Base-by-base conservation (phyloP, 1,284 basidiomycete genomes). In the Sporisorium iseilematis-ciliati region DNA sequence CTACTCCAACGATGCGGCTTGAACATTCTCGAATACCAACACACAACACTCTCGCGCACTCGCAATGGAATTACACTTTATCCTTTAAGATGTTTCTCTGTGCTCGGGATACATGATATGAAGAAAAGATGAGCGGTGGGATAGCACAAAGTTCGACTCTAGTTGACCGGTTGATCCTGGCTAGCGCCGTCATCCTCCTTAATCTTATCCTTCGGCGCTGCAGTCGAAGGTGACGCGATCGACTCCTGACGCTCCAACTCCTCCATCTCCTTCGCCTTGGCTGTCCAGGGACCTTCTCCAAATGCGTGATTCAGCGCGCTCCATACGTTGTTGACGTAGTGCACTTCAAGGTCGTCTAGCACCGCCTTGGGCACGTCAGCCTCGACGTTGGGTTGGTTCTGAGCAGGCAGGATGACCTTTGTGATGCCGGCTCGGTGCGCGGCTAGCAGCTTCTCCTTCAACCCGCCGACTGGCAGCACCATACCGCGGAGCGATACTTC, bases 391-490 rank as follows among this genome's bases (percentile, higher is more conserved):
- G 84, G 79, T 63, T 75, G 77, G 68, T 84, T 84, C 61, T 80
- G 78, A 11, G 82, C 80, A 3, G 84, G 84, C 51, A 85, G 45
- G 48, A 85, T 83, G 40, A 85, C 73, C 33, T 77, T 80, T 21
- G 65, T 77, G 43, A 85, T 82, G 3, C 80, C 79, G 0, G 80
- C 81, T 25, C 83, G 69, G 57, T 85, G 83, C 8, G 83, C 83
- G 4, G 83, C 83, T 20, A 85, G 70, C 33, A 84, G 68, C 76
- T 85, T 85, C 70, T 85, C 83, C 74, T 84, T 84, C 43, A 84
- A 57, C 1, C 83, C 83, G 20, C 83, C 83, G 7, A 84, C 83
- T 3, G 83, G 82, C 25, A 84, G 63, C 7, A 84, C 82, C 79
- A 85, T 83, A 11, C 83, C 83, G 12, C 82, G 75, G 45, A 85